Evolutionary conservation across 192 early-diverging fungal genomes (phyloP).

Genomic region (Linnemannia zychae): DNA sequence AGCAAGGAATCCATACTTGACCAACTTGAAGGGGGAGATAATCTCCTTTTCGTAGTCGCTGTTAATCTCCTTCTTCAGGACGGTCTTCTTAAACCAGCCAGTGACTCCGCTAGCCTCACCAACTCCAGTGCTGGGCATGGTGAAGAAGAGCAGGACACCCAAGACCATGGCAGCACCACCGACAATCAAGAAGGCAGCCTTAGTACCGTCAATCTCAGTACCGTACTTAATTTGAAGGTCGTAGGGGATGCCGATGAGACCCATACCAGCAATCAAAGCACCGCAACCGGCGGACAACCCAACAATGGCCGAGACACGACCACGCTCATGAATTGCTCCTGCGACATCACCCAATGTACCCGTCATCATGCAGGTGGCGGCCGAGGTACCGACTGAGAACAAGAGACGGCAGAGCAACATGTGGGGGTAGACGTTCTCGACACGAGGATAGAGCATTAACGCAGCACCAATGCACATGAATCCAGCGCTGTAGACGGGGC

Average conservation of each 20-base stretch:
- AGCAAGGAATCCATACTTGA: constrained; percentile 72
- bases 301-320: constrained; percentile 65
- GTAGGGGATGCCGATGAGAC: constrained; percentile 56
- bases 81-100: neutral
- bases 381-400: constrained; percentile 78
- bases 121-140: constrained; percentile 38
- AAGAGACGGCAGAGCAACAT: constrained; percentile 72
- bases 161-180: constrained; percentile 52
- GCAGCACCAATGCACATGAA: constrained; percentile 67
- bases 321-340: constrained; percentile 54
- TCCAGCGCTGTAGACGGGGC: constrained; percentile 65
- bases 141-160: constrained; percentile 47
- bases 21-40: constrained; percentile 27
- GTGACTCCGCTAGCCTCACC: constrained; percentile 1
- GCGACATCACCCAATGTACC: constrained; percentile 74
- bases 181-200: constrained; percentile 39
- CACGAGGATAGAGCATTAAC: constrained; percentile 64
- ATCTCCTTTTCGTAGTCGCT: neutral
- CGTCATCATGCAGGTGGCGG: constrained; percentile 75
- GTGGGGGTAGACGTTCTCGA: constrained; percentile 68
- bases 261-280: constrained; percentile 66
- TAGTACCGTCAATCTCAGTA: constrained; percentile 36
- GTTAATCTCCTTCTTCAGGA: neutral
- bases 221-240: constrained; percentile 18
- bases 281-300: constrained; percentile 74